Conservation (phyloP, 2,329 filamentous ascomycete genomes). For the Colletotrichum costaricense region DNA sequence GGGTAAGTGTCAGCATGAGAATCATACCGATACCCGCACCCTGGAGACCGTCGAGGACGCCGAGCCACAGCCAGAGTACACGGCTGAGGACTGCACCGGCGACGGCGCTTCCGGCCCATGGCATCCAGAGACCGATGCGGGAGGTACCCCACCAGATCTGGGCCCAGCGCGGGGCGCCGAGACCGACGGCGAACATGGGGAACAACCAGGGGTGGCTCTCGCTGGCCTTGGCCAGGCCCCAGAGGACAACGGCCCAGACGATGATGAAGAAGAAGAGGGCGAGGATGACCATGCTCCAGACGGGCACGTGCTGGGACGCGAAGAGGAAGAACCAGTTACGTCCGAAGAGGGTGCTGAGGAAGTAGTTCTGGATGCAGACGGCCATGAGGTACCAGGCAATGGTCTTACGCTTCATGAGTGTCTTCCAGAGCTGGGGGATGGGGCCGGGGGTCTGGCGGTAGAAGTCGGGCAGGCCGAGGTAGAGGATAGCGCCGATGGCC, state of each 20-base stretch:
- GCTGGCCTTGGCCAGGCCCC: conserved; percentile 62
- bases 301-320: conserved; percentile 64
- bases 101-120: conserved; percentile 68
- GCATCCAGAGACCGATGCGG: conserved; percentile 69
- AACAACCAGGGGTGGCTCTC: conserved; percentile 75
- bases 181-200: conserved; percentile 74
- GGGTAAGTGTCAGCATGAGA: conserved; percentile 71
- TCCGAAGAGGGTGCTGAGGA: conserved; percentile 73
- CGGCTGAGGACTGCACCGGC: conserved; percentile 66
- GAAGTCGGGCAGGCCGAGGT: conserved; percentile 71
- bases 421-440: conserved; percentile 73
- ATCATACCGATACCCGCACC: conserved; percentile 77
- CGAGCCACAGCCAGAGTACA: conserved; percentile 71
- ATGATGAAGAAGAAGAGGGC: conserved; percentile 65
- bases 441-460: conserved; percentile 73
- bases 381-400: conserved; percentile 75
- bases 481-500: conserved; percentile 66
- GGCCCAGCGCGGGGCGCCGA: conserved; percentile 74
- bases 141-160: conserved; percentile 76
- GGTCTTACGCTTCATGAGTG: conserved; percentile 71
- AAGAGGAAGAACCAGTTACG: conserved; percentile 76
- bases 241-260: conserved; percentile 66
- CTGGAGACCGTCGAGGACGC: conserved; percentile 72
- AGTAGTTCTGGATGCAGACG: conserved; percentile 75
- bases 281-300: conserved; percentile 68